Base-by-base conservation (phyloP, 768 basidiomycete species). In the Kwoniella sp. region DNA sequence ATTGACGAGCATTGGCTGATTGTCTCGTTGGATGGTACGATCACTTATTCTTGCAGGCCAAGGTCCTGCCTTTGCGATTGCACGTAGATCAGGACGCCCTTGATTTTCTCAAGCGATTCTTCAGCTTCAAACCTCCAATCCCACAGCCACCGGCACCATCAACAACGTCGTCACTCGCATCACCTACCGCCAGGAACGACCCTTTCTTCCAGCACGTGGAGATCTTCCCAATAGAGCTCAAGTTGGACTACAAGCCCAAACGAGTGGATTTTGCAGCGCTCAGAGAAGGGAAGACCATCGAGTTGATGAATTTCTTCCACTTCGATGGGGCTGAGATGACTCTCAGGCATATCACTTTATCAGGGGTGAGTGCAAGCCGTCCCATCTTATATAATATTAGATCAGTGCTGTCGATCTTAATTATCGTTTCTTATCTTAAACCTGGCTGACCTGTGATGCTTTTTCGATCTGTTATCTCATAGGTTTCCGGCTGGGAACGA, bases 271-370 rank as follows among this genome's bases (percentile, higher is more conserved):
- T 97, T 79, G 83, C 87, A 67, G 96, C 94, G 9, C 83, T 99
- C 63, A 86, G 88, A 41, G 90, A 93, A 66, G 96, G 96, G 15
- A 87, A 85, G 80, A 93, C 93, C 0, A 95, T 95, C 66, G 96
- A 99, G 77, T 82, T 99, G 52, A 98, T 99, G 95, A 99, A 99
- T 78, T 98, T 99, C 81, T 99, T 99, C 88, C 94, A 98, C 82
- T 99, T 98, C 70, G 96, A 98, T 73, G 94, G 92, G 0, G 91
- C 95, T 2, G 96, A 97, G 81, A 98, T 99, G 93, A 96, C 93
- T 0, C 81, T 99, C 58, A 85, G 96, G 62, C 93, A 96, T 74
- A 89, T 98, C 68, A 92, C 91, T 20, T 79, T 98, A 31, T 87
- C 89, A 65, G 96, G 96, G 30, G 94, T 97, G 79, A 76, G 92